phyloP scores from a whole-genome alignment of 208 protist species.

The Trypanosomatidae sp. region DNA sequence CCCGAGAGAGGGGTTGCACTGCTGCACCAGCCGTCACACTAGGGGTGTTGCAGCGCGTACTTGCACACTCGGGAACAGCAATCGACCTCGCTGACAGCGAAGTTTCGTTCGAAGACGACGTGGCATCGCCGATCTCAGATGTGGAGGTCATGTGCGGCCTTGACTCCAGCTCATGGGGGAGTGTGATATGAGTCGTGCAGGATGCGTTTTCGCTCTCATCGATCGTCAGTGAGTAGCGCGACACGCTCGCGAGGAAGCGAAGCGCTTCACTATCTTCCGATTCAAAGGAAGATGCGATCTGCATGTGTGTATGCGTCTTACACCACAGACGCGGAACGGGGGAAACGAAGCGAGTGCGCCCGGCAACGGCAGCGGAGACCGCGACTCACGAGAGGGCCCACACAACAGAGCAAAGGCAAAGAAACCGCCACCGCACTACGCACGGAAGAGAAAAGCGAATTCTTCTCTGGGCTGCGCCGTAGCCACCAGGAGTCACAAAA shows the following conservation, averaged over 20 bases:
- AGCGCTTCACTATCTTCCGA: not conserved
- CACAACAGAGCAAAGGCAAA: not conserved
- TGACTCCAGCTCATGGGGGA: constrained; percentile 14
- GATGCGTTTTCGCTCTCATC: not conserved
- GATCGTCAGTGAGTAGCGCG: not conserved
- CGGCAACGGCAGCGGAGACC: too few species aligned
- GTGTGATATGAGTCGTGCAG: constrained; percentile 9
- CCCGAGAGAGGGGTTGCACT: not conserved
- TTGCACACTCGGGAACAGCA: constrained; percentile 14
- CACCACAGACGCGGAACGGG: not conserved
- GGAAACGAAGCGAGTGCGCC: not conserved
- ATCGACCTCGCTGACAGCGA: constrained; percentile 3
- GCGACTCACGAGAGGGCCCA: not conserved
- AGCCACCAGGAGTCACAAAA: not conserved
- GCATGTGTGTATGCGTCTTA: not conserved
- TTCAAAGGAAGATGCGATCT: not conserved
- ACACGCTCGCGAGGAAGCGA: not conserved
- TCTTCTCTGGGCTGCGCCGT: not conserved
- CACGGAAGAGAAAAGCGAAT: not conserved
- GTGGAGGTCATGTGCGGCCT: constrained; percentile 3
- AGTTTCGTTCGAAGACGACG: constrained; percentile 7
- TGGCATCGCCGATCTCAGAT: constrained; percentile 2
- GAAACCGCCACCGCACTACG: not conserved
- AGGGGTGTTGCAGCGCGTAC: constrained; percentile 19
- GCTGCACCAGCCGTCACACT: not conserved